A percentile compares a stretch with the other conserved stretches of the same genome.
Evolutionary conservation across 2,329 filamentous ascomycete genomes (phyloP).

Genomic region (Stachybotrys chartarum): DNA sequence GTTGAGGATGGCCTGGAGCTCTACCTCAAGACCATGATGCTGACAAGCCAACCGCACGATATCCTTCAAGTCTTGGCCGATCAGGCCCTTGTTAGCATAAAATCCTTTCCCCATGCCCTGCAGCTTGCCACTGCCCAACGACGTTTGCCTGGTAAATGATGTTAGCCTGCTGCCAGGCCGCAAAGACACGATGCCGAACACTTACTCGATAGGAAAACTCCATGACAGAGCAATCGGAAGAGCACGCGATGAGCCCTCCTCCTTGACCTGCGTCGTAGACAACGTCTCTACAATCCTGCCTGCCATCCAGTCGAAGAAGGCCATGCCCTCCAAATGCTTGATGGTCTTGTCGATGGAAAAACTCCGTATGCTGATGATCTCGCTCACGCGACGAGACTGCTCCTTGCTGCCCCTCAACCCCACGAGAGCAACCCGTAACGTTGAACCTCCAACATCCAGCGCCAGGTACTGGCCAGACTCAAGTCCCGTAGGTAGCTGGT

Average conservation of each 20-base stretch:
- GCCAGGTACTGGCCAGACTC: conserved; percentile 55
- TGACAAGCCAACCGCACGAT: conserved; percentile 49
- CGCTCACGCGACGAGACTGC: conserved; percentile 31
- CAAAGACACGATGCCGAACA: conserved; percentile 5
- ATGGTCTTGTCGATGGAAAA: conserved; percentile 50
- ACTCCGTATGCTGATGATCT: conserved; percentile 46
- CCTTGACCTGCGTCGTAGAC: conserved; percentile 30
- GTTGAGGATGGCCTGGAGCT: conserved; percentile 56
- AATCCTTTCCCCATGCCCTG: conserved; percentile 62
- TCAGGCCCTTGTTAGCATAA: conserved; percentile 47
- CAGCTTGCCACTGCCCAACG: conserved; percentile 50
- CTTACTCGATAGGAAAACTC: conserved; percentile 65
- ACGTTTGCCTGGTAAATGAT: conserved; percentile 49
- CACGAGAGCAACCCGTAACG: conserved; percentile 57
- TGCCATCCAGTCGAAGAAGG: conserved; percentile 65
- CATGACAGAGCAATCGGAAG: conserved; percentile 57
- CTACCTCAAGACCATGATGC: conserved; percentile 42
- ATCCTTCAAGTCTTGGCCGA: conserved; percentile 53
- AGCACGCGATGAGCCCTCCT: conserved; percentile 29
- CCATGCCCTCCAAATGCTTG: conserved; percentile 49
- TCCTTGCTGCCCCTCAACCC: conserved; percentile 43
- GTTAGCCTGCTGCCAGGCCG: conserved; percentile 11
- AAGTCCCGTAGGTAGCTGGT: conserved; percentile 52
- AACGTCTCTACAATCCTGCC: conserved; percentile 51
- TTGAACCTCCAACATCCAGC: conserved; percentile 64